Conservation (phyloP, 2,329 filamentous ascomycete species). For the Colletotrichum sp. region DNA sequence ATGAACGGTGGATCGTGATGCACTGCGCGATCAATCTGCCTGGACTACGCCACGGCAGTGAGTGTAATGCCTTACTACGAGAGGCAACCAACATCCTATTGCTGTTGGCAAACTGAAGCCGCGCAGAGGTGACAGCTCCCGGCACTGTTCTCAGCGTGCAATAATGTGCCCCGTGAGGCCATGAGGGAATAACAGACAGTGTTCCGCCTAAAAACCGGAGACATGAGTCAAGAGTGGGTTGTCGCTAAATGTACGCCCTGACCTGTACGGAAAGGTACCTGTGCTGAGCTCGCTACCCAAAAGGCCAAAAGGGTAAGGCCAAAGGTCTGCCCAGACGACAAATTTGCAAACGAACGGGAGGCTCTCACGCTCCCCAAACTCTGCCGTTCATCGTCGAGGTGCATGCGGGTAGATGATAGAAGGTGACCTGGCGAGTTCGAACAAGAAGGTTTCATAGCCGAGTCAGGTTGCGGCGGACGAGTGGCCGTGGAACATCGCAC, state of each 20-base stretch:
- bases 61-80: not conserved
- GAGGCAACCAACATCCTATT: not conserved
- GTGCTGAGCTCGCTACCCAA: not conserved
- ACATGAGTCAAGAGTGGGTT: constrained; percentile 11
- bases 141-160: not conserved
- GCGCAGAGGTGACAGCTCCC: not conserved
- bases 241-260: not conserved
- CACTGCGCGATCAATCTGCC: not conserved
- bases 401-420: not conserved
- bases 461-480: not conserved
- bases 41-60: not conserved
- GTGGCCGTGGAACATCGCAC: not conserved
- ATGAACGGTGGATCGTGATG: not conserved
- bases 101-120: not conserved
- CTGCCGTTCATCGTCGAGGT: not conserved
- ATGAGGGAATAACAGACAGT: not conserved
- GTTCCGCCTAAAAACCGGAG: not conserved
- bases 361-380: not conserved
- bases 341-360: not conserved
- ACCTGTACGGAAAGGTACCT: not conserved
- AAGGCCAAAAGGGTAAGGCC: not conserved
- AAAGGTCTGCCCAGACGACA: not conserved
- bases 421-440: not conserved
- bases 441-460: not conserved
- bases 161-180: not conserved